Evolutionary conservation across 1,284 basidiomycete species (phyloP).

Genomic region (Ceratobasidium sp.): DNA sequence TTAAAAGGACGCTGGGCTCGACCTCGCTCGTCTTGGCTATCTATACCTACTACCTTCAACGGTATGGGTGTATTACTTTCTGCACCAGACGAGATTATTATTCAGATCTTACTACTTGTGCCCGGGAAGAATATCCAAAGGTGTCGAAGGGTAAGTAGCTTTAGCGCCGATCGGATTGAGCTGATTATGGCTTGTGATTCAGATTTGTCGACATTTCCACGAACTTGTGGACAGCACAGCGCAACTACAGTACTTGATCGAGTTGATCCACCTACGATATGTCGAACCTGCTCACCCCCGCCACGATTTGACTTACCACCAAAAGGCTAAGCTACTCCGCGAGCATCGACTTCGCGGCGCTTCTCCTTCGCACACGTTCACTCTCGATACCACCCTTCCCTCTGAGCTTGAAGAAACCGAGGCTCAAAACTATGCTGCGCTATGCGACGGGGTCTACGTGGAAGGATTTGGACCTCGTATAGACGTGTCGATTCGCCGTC

Average conservation of each 20-base stretch:
- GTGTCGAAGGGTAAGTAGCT: conserved; percentile 14
- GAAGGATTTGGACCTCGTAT: background rate
- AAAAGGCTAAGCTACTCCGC: background rate
- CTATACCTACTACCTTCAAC: background rate
- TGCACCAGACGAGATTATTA: conserved; percentile 1
- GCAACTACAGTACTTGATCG: conserved; percentile 29
- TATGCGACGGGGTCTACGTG: conserved; percentile 14
- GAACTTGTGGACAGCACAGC: conserved; percentile 7
- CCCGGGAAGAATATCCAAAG: background rate
- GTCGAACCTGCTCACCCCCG: conserved; percentile 20
- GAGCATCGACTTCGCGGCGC: conserved; percentile 5
- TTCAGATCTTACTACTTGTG: conserved; percentile 1
- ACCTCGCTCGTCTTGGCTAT: background rate
- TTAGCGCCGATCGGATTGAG: background rate
- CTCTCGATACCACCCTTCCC: background rate
- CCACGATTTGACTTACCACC: conserved; percentile 12
- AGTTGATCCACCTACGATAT: conserved; percentile 6
- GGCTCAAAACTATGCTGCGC: background rate
- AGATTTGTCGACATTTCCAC: conserved; percentile 22
- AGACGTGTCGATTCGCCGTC: background rate
- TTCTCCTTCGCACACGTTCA: background rate
- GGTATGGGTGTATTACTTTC: background rate
- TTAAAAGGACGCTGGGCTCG: background rate
- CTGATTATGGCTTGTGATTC: background rate
- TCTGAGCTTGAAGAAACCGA: background rate